These are phyloP conservation scores for Aspergillus coremiiformis DNA, from an alignment of 495 filamentous ascomycete species.

Conservation along the genomic window DNA sequence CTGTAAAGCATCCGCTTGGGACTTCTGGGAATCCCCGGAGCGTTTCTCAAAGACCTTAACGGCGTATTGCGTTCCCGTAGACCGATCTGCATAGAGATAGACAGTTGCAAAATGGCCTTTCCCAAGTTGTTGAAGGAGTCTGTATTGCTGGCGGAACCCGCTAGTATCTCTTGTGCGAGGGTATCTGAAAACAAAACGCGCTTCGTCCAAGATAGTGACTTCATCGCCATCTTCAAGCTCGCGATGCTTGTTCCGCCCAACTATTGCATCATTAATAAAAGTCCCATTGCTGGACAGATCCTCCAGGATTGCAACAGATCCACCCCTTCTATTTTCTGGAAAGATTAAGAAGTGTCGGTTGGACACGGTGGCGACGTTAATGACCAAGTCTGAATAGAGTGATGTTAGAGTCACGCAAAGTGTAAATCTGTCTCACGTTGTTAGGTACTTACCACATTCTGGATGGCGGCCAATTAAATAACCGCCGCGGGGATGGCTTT, in stretches of 20 bases:
- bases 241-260: constrained; percentile 86
- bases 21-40: constrained; percentile 66
- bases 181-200: constrained; percentile 84
- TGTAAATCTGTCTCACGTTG: background rate
- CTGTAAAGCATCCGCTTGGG: constrained; percentile 76
- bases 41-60: constrained; percentile 92
- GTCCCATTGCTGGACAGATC: constrained; percentile 96
- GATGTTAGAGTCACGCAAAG: constrained; percentile 4
- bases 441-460: constrained; percentile 73
- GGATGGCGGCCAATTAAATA: constrained; percentile 89
- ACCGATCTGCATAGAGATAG: constrained; percentile 80
- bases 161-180: constrained; percentile 67
- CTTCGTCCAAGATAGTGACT: constrained; percentile 73
- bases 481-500: constrained; percentile 60
- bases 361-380: constrained; percentile 79
- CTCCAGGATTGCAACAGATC: constrained; percentile 73
- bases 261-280: constrained; percentile 83
- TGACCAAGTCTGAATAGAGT: constrained; percentile 58
- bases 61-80: constrained; percentile 74
- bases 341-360: constrained; percentile 93
- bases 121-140: constrained; percentile 75
- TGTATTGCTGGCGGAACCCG: constrained; percentile 80
- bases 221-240: constrained; percentile 86
- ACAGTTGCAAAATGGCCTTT: constrained; percentile 97
- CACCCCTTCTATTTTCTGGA: constrained; percentile 74